Evolutionary conservation across 768 basidiomycete genomes (phyloP).

Genomic region (Termitomyces sp.): DNA sequence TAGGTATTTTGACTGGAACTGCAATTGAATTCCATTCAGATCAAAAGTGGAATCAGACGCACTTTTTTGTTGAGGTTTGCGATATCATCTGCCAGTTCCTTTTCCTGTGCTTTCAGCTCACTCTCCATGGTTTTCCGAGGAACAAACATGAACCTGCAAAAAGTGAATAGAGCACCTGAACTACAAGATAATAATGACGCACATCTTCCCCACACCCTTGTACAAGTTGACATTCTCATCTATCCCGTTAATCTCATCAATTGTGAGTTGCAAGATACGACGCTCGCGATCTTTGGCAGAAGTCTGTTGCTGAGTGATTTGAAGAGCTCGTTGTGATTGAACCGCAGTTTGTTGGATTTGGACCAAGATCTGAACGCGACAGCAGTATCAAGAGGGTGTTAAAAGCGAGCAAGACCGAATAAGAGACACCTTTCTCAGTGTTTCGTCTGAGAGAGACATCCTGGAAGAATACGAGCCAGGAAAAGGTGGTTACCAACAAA

Average conservation of each 20-base stretch:
- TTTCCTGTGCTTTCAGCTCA: constrained; percentile 74
- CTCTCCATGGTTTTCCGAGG: constrained; percentile 78
- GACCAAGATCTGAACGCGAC: constrained; percentile 66
- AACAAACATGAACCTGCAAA: constrained; percentile 82
- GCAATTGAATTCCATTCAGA: neutral
- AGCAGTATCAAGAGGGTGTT: constrained; percentile 18
- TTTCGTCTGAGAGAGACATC: constrained; percentile 27
- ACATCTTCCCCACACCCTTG: constrained; percentile 97
- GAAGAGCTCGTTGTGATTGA: constrained; percentile 78
- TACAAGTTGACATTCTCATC: constrained; percentile 79
- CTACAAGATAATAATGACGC: constrained; percentile 18
- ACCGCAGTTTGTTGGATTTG: constrained; percentile 93
- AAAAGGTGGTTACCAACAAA: neutral
- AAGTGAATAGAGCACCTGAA: neutral
- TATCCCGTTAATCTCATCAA: constrained; percentile 73
- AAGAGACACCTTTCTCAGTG: constrained; percentile 56
- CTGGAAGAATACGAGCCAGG: constrained; percentile 3
- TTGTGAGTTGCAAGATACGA: constrained; percentile 85
- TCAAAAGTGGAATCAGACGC: neutral
- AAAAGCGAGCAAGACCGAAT: constrained; percentile 9
- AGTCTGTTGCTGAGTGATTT: constrained; percentile 71
- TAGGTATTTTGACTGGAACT: constrained; percentile 73
- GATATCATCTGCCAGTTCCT: constrained; percentile 82
- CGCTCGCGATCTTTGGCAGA: constrained; percentile 84
- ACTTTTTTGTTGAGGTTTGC: constrained; percentile 85